Conservation (phyloP, 2,329 filamentous ascomycete species). For the Microsporum ferrugineum region DNA sequence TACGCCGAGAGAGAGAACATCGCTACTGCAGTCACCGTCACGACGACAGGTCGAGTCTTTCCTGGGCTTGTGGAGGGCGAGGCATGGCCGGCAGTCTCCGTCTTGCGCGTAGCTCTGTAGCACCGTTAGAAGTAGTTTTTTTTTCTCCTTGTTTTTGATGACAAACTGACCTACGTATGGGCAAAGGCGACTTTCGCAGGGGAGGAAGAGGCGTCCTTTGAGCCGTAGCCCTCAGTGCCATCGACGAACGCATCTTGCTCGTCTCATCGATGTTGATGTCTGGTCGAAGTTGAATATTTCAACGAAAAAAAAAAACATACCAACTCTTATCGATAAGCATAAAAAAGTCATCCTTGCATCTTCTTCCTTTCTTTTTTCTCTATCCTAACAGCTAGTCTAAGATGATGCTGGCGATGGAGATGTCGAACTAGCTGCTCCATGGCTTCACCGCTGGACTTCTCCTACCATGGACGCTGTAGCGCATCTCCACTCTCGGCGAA, state of each 20-base stretch:
- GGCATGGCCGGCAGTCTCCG: constrained; percentile 8
- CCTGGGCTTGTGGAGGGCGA: constrained; percentile 13
- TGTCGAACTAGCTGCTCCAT: too few species aligned
- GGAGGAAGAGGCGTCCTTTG: constrained; percentile 10
- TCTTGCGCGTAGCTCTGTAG: constrained; percentile 13
- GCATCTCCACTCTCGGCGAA: not conserved
- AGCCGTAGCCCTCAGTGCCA: not conserved
- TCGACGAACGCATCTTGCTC: not conserved
- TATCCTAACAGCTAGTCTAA: too few species aligned
- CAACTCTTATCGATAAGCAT: not conserved
- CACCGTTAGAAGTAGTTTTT: not conserved
- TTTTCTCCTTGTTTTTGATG: too few species aligned
- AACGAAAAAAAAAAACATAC: not conserved
- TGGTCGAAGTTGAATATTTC: not conserved
- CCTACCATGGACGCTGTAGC: not conserved
- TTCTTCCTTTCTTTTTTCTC: not conserved
- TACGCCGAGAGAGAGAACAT: constrained; percentile 34
- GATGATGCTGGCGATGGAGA: too few species aligned
- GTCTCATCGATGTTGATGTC: not conserved
- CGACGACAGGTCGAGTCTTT: constrained; percentile 15
- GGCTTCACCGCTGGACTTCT: not conserved
- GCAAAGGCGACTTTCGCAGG: not conserved
- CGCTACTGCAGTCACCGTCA: constrained; percentile 30
- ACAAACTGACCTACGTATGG: not conserved
- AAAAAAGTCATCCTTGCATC: not conserved